Conservation (phyloP, 2,329 filamentous ascomycete genomes). For the Botrytis elliptica region DNA sequence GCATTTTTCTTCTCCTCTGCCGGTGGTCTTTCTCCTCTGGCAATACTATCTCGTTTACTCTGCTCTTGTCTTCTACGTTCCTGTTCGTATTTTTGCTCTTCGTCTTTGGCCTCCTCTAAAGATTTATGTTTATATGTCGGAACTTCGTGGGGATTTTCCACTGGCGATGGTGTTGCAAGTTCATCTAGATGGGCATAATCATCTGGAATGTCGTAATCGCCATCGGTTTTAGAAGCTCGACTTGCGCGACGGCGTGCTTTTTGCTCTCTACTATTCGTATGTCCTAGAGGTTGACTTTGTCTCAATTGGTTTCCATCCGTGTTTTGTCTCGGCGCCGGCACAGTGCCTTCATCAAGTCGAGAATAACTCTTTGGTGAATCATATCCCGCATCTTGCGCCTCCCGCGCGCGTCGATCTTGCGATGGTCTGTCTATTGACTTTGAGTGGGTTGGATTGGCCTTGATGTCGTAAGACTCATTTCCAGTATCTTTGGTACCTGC, state of each 20-base stretch:
- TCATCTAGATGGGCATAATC: conserved; percentile 48
- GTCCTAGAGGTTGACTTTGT: conserved; percentile 42
- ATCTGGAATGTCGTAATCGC: conserved; percentile 31
- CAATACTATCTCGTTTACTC: conserved; percentile 15
- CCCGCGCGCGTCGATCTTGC: background rate
- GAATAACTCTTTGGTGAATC: conserved; percentile 42
- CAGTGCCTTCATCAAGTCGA: conserved; percentile 45
- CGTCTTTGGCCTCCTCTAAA: conserved; percentile 41
- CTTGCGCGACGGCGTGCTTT: background rate
- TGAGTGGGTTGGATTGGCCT: background rate
- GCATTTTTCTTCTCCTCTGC: conserved; percentile 23
- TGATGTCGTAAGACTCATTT: background rate
- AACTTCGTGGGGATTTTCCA: conserved; percentile 45
- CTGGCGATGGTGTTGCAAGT: conserved; percentile 44
- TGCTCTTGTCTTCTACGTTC: conserved; percentile 18
- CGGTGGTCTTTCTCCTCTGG: conserved; percentile 15
- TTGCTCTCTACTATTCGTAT: background rate
- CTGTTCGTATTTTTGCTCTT: conserved; percentile 29
- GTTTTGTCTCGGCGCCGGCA: conserved; percentile 47
- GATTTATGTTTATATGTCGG: conserved; percentile 42
- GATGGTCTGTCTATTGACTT: background rate
- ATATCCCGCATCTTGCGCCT: conserved; percentile 31
- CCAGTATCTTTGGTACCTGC: background rate
- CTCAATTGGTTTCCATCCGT: conserved; percentile 40
- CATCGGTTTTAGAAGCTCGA: conserved; percentile 16